These are phyloP conservation scores for Liriodendron chinense DNA, from an alignment of 164 flowering plant genomes.

Conservation along the genomic window DNA sequence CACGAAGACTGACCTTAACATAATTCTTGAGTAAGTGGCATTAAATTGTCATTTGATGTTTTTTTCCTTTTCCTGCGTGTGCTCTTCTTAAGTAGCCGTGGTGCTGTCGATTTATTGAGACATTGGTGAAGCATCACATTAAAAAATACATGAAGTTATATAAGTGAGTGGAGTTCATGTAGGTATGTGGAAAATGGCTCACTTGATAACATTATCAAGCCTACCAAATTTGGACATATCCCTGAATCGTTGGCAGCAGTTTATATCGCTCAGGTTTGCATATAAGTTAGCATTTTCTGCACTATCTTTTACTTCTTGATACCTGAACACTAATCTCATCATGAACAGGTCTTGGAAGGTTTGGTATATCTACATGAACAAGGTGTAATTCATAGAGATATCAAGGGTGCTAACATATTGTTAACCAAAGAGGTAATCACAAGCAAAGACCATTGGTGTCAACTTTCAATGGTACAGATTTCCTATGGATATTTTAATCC, in stretches of 20 bases:
- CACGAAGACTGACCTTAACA: conserved; percentile 89
- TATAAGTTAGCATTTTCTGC: neutral
- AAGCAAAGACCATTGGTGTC: neutral
- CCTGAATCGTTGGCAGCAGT: conserved; percentile 96
- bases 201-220: conserved; percentile 96
- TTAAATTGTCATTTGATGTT: neutral
- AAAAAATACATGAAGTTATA: neutral
- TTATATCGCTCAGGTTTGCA: conserved; percentile 89
- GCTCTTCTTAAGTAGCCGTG: neutral
- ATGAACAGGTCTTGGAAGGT: conserved; percentile 87
- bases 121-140: neutral
- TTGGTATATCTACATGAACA: conserved; percentile 97
- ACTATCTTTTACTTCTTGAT: neutral
- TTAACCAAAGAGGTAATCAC: conserved; percentile 84
- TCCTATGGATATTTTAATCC: neutral
- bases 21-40: conserved; percentile 86
- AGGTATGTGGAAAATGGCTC: conserved; percentile 99
- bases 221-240: conserved; percentile 97
- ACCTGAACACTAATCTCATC: neutral
- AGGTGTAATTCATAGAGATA: conserved; percentile 98
- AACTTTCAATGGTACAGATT: neutral
- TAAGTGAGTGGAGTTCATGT: conserved; percentile 7
- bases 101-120: neutral
- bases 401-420: conserved; percentile 98
- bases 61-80: neutral